A percentile compares a stretch with the other conserved stretches of the same genome.
Evolutionary conservation across 352 stramenopile genomes (phyloP).

Genomic region (Globisporangium takayamanum): DNA sequence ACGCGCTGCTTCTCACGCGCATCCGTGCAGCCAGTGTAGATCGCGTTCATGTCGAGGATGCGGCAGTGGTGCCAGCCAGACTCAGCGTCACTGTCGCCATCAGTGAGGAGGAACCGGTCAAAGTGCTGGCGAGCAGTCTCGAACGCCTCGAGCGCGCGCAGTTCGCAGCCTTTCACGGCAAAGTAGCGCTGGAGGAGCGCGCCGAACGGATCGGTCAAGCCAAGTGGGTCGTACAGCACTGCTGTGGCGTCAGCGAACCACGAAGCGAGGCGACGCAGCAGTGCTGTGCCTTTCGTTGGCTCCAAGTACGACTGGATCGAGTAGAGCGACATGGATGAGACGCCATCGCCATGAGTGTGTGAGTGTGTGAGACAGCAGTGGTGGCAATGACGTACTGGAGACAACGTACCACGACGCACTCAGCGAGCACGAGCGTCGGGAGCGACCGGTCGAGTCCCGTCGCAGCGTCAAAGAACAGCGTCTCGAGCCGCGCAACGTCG

Average conservation of each 20-base stretch:
- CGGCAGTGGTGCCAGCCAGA: conserved; percentile 31
- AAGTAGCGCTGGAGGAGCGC: conserved; percentile 57
- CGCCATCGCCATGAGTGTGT: too few species aligned
- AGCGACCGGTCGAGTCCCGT: conserved; percentile 25
- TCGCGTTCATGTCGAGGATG: conserved; percentile 61
- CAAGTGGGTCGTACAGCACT: conserved; percentile 60
- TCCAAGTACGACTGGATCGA: conserved; percentile 55
- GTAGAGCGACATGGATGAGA: neutral
- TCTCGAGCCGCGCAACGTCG: conserved; percentile 28
- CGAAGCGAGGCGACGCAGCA: conserved; percentile 40
- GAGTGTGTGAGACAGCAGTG: neutral
- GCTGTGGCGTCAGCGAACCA: conserved; percentile 34
- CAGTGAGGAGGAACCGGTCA: conserved; percentile 21
- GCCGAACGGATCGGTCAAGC: conserved; percentile 37
- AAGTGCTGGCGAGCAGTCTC: conserved; percentile 32
- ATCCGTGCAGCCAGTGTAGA: conserved; percentile 32
- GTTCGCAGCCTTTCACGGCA: conserved; percentile 53
- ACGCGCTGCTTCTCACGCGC: conserved; percentile 38
- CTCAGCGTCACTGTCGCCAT: neutral
- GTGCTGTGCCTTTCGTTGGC: conserved; percentile 28
- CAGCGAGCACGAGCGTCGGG: conserved; percentile 54
- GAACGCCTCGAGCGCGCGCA: conserved; percentile 38
- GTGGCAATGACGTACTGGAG: too few species aligned
- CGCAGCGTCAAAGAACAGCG: conserved; percentile 13
- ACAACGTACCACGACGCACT: conserved; percentile 59